These are phyloP conservation scores for Mycena galopus DNA, from an alignment of 768 basidiomycete species.

Conservation along the genomic window DNA sequence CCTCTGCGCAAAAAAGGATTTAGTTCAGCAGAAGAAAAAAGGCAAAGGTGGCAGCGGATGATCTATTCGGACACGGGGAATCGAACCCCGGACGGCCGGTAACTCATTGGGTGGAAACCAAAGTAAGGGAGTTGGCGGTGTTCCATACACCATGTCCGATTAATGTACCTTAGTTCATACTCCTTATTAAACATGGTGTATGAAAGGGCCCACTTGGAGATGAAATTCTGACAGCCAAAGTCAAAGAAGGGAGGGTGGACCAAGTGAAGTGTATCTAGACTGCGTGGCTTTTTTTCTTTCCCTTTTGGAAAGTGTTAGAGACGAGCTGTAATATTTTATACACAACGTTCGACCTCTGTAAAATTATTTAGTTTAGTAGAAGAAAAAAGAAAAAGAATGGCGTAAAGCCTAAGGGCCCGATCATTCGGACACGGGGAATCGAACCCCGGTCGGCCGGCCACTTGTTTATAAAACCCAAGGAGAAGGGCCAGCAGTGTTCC, in stretches of 20 bases:
- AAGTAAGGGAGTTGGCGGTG: neutral
- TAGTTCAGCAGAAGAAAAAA: too few relatives aligned
- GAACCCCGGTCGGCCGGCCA: neutral
- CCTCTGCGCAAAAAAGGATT: too few relatives aligned
- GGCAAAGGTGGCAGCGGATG: too few relatives aligned
- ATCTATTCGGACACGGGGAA: neutral
- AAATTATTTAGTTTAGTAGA: neutral
- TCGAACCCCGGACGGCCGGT: neutral
- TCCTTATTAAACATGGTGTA: too few relatives aligned
- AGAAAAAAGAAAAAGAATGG: neutral
- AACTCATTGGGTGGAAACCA: neutral
- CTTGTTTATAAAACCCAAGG: neutral
- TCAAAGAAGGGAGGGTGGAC: neutral
- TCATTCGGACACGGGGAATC: neutral
- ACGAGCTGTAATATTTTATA: too few relatives aligned
- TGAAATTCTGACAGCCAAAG: neutral
- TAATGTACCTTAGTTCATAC: neutral
- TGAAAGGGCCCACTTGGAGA: neutral
- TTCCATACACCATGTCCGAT: neutral
- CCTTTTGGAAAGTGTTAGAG: too few relatives aligned
- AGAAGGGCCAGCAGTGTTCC: neutral
- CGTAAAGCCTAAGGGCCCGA: too few relatives aligned
- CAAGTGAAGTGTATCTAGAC: neutral
- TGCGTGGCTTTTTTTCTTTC: too few relatives aligned
- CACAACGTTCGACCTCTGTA: too few relatives aligned